Percentiles rank a stretch among this genome's conserved stretches.
phyloP scores from a whole-genome alignment of 1,284 basidiomycete genomes.

The Ceratobasidium sp. region DNA sequence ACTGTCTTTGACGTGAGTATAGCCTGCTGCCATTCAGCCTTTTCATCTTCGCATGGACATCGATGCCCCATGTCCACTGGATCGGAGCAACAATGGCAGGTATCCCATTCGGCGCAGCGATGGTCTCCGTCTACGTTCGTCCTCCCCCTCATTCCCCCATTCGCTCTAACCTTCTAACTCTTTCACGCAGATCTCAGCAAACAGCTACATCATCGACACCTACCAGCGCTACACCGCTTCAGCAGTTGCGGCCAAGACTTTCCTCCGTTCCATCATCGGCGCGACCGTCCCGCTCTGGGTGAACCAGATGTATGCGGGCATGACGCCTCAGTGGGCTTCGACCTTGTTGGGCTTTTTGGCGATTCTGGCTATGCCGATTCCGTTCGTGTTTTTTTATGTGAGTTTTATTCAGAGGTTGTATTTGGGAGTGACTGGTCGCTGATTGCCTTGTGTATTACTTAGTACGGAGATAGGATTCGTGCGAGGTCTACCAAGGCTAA shows the following conservation, averaged over 20 bases:
- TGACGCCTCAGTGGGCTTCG: slow-evolving; percentile 45
- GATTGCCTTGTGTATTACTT: background rate
- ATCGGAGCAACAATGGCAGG: slow-evolving; percentile 37
- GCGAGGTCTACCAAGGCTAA: slow-evolving; percentile 38
- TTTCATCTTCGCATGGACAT: slow-evolving; percentile 49
- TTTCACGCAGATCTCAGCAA: slow-evolving; percentile 41
- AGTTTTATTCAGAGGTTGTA: background rate
- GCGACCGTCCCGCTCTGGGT: slow-evolving; percentile 54
- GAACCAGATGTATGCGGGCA: slow-evolving; percentile 44
- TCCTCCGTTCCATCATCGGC: slow-evolving; percentile 58
- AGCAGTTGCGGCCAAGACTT: slow-evolving; percentile 61
- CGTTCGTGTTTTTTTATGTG: slow-evolving; percentile 31
- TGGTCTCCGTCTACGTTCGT: slow-evolving; percentile 42
- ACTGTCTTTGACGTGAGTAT: background rate
- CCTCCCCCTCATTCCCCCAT: background rate
- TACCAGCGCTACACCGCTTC: slow-evolving; percentile 52
- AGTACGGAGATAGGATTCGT: slow-evolving; percentile 36
- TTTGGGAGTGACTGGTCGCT: background rate
- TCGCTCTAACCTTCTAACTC: slow-evolving; percentile 19
- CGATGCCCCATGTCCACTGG: slow-evolving; percentile 36
- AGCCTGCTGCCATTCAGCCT: slow-evolving; percentile 49
- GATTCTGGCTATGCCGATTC: slow-evolving; percentile 32
- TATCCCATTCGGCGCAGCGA: slow-evolving; percentile 26
- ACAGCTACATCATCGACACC: slow-evolving; percentile 48
- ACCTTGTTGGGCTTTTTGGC: slow-evolving; percentile 43